Evolutionary conservation across 345 rosid genomes (phyloP), one percentile per base, ranked within the genome.

Genomic region (Sonneratia caseolaris): DNA sequence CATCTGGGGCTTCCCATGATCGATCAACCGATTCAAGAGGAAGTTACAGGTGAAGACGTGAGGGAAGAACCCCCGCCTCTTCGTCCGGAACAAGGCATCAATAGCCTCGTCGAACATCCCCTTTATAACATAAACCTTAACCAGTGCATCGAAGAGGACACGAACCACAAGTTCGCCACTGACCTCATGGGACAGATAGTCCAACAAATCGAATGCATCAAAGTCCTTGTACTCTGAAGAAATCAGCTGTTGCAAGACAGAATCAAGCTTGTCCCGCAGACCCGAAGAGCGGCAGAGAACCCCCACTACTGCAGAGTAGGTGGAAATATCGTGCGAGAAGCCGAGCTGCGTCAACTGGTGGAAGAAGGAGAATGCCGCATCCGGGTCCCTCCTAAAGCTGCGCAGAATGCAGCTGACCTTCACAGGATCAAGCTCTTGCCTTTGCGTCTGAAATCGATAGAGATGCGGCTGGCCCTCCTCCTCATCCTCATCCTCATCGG

Each of bases 41-140:
- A 79, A 91, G 79, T 91, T 88, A 73, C 84, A 88, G 0, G 98
- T 48, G 10, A 70, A 73, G 22, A 87, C 82, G 56, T 69, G 68
- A 0, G 85, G 77, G 27, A 73, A 72, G 68, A 82, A 86, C 40
- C 86, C 86, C 37, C 61, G 47, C 5, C 78, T 64, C 19, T 71
- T 72, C 37, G 65, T 71, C 72, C 79, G 84, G 62, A 84, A 84
- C 45, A 87, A 66, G 70, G 81, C 68, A 79, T 84, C 84, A 73
- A 78, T 74, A 13, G 82, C 92, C 68, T 87, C 88, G 32, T 86
- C 87, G 72, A 88, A 86, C 94, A 84, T 80, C 13, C 71, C 79
- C 8, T 71, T 69, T 75, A 73, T 61, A 61, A 42, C 86, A 80
- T 82, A 88, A 45, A 80, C 78, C 88, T 88, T 88, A 67, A 90